These are phyloP conservation scores for Capronia coronata DNA, from an alignment of 2,329 filamentous ascomycete species.

Conservation along the genomic window DNA sequence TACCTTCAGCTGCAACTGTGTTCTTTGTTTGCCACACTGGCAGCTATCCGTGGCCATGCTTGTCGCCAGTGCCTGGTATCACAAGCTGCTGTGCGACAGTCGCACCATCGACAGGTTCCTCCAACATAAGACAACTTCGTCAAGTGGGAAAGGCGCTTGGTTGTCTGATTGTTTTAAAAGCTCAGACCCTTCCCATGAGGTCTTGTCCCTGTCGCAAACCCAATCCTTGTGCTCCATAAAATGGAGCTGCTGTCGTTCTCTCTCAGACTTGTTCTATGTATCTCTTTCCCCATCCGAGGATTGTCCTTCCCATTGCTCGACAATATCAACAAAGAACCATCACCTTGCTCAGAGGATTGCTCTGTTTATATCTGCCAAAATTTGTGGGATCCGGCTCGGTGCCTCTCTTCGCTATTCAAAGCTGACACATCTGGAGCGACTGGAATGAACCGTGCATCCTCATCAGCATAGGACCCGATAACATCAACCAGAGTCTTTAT, in stretches of 20 bases:
- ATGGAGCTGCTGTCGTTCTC: background rate
- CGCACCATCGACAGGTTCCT: background rate
- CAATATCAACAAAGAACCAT: background rate
- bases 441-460: slow-evolving; percentile 8
- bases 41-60: background rate
- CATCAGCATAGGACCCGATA: background rate
- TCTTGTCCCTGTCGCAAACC: background rate
- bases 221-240: background rate
- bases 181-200: too few relatives aligned
- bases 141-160: background rate
- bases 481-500: background rate
- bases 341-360: background rate
- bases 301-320: background rate
- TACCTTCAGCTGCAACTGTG: too few relatives aligned
- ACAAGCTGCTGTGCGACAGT: background rate
- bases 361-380: slow-evolving; percentile 13
- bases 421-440: slow-evolving; percentile 2
- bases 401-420: background rate
- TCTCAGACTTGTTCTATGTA: background rate
- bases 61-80: background rate
- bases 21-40: too few relatives aligned
- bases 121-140: background rate
- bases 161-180: background rate
- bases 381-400: background rate
- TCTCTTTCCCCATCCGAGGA: background rate